Evolutionary conservation across 306 rosid genomes (phyloP).

Genomic region (Glycine tomentella): DNA sequence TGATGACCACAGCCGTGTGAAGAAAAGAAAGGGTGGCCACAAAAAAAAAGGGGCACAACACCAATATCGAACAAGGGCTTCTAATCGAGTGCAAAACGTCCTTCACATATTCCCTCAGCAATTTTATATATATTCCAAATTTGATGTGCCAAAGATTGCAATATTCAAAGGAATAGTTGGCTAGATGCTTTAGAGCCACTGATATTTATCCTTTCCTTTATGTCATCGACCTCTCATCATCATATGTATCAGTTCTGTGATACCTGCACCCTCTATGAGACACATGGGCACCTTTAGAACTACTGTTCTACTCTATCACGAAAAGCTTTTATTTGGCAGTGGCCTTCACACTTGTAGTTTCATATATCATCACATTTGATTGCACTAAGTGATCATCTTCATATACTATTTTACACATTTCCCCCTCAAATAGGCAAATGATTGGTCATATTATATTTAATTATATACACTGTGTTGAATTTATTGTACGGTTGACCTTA

Average conservation of each 20-base stretch:
- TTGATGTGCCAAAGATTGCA: conserved; percentile 29
- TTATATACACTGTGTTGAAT: not conserved
- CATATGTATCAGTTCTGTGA: conserved; percentile 24
- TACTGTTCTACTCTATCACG: conserved; percentile 8
- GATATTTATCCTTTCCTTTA: conserved; percentile 29
- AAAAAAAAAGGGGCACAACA: conserved; percentile 4
- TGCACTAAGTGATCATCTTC: not conserved
- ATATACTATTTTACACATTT: not conserved
- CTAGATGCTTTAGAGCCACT: conserved; percentile 44
- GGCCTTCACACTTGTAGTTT: not conserved
- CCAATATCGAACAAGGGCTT: conserved; percentile 40
- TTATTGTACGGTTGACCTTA: too few species aligned
- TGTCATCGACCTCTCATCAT: conserved; percentile 40
- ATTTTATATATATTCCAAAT: conserved; percentile 38
- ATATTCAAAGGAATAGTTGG: conserved; percentile 45
- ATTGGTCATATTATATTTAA: not conserved
- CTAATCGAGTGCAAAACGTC: conserved; percentile 46
- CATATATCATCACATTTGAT: not conserved
- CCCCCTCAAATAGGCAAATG: not conserved
- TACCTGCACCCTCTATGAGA: not conserved
- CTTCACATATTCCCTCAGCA: conserved; percentile 40
- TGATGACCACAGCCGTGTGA: conserved; percentile 52
- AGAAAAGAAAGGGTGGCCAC: conserved; percentile 32
- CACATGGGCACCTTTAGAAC: conserved; percentile 27
- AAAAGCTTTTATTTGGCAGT: conserved; percentile 46